phyloP scores from a whole-genome alignment of 768 basidiomycete species.

The Thelephora aurantiotincta region DNA sequence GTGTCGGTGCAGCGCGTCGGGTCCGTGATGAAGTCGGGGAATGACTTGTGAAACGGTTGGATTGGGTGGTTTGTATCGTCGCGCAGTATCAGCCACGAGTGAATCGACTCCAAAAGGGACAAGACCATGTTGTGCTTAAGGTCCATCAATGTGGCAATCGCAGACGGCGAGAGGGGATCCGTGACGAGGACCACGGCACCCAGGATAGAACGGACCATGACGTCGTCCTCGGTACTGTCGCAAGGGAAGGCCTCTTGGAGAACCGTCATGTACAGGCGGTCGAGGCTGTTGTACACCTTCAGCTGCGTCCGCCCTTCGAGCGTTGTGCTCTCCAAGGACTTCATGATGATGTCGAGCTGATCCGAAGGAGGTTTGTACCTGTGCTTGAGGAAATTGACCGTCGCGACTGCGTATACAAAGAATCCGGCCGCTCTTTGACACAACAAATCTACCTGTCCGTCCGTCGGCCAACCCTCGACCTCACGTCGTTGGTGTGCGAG shows the following conservation, averaged over 20 bases:
- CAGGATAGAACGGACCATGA: not conserved
- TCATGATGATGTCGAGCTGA: not conserved
- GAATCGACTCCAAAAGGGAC: not conserved
- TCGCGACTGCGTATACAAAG: not conserved
- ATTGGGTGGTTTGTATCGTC: not conserved
- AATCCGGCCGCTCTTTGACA: not conserved
- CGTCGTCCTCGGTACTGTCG: not conserved
- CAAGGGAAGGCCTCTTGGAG: not conserved
- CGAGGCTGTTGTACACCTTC: not conserved
- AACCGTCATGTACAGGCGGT: not conserved
- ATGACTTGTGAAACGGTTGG: not conserved
- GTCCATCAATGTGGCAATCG: not conserved
- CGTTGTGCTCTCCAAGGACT: not conserved
- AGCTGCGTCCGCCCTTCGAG: not conserved
- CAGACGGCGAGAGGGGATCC: not conserved
- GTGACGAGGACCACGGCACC: not conserved
- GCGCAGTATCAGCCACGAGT: not conserved
- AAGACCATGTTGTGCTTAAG: not conserved
- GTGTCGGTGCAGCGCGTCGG: not conserved
- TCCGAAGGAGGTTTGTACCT: not conserved
- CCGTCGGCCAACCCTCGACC: not conserved
- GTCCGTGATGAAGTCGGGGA: not conserved
- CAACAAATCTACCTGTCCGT: not conserved
- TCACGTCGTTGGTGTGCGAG: not conserved
- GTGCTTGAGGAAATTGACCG: not conserved